Evolutionary conservation across 805 yeast genomes (phyloP).

Genomic region (Yamadazyma olivae): DNA sequence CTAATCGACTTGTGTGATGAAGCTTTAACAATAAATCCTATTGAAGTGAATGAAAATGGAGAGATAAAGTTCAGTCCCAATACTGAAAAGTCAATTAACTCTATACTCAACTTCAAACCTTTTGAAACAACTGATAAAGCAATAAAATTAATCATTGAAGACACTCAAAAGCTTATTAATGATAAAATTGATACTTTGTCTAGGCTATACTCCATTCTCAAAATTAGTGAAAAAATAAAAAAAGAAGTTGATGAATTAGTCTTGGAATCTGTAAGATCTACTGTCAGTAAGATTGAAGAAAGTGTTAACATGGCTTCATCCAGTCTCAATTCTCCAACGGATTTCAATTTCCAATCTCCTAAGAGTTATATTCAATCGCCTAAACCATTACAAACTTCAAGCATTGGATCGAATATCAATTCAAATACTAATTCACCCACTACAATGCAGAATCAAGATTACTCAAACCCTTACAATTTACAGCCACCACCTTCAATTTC

Average conservation of each 20-base stretch:
- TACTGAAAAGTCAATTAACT: slow-evolving; percentile 53
- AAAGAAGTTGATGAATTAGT: slow-evolving; percentile 75
- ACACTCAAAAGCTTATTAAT: slow-evolving; percentile 58
- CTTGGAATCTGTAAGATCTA: slow-evolving; percentile 56
- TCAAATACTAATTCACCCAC: not conserved
- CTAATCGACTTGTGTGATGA: slow-evolving; percentile 68
- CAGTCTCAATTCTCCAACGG: slow-evolving; percentile 9
- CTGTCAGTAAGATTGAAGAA: slow-evolving; percentile 53
- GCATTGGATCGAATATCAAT: not conserved
- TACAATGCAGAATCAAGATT: not conserved
- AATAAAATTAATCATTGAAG: slow-evolving; percentile 57
- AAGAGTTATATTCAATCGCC: not conserved
- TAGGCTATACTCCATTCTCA: slow-evolving; percentile 69
- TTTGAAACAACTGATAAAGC: slow-evolving; percentile 66
- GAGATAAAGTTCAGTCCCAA: slow-evolving; percentile 50
- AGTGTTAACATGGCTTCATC: slow-evolving; percentile 4
- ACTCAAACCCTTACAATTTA: slow-evolving; percentile 4
- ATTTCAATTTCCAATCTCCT: slow-evolving; percentile 1
- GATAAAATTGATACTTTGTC: slow-evolving; percentile 68
- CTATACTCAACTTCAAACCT: slow-evolving; percentile 39
- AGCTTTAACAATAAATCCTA: slow-evolving; percentile 67
- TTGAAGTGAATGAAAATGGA: slow-evolving; percentile 28
- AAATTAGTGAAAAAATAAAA: slow-evolving; percentile 72
- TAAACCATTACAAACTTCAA: not conserved
- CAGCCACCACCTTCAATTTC: slow-evolving; percentile 13